A percentile compares a stretch with the other conserved stretches of the same genome.
Evolutionary conservation across 192 early-diverging fungal species (phyloP).

Genomic region (Backusella tarrabulga): DNA sequence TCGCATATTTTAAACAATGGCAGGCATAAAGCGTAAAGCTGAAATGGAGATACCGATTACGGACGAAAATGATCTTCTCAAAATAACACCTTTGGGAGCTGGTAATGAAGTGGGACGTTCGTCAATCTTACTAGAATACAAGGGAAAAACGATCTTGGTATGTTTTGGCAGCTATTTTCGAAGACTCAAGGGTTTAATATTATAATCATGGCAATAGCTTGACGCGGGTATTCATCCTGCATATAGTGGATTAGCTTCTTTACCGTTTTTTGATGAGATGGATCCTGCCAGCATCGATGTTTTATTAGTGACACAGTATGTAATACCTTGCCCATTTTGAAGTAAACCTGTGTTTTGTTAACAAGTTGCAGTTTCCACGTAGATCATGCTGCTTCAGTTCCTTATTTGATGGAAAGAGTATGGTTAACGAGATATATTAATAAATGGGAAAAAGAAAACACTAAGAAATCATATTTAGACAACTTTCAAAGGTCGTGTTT

Average conservation of each 20-base stretch:
- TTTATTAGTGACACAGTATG: conserved; percentile 90
- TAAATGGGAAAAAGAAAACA: neutral
- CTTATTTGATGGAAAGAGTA: conserved; percentile 95
- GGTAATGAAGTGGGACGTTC: conserved; percentile 97
- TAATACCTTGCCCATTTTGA: neutral
- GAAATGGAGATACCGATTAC: conserved; percentile 55
- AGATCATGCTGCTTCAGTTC: conserved; percentile 95
- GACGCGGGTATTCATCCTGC: conserved; percentile 98
- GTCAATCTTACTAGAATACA: conserved; percentile 91
- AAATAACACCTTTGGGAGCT: conserved; percentile 93
- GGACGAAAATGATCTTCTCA: conserved; percentile 79
- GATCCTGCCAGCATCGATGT: conserved; percentile 88
- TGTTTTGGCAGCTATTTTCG: neutral
- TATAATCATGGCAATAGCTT: conserved; percentile 49
- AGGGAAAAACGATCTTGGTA: conserved; percentile 94
- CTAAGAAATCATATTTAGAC: conserved; percentile 54
- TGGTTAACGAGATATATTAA: neutral
- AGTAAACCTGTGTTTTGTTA: neutral
- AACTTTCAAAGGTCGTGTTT: conserved; percentile 91
- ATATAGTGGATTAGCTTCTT: conserved; percentile 80
- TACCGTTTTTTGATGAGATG: conserved; percentile 95
- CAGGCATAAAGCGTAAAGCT: conserved; percentile 37
- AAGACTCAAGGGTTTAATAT: neutral
- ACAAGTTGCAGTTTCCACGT: conserved; percentile 78
- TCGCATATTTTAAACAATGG: conserved; percentile 16